Evolutionary conservation across 2,329 filamentous ascomycete genomes (phyloP), one percentile per base, ranked within the genome.

Genomic region (Paracoccidioides lutzii): DNA sequence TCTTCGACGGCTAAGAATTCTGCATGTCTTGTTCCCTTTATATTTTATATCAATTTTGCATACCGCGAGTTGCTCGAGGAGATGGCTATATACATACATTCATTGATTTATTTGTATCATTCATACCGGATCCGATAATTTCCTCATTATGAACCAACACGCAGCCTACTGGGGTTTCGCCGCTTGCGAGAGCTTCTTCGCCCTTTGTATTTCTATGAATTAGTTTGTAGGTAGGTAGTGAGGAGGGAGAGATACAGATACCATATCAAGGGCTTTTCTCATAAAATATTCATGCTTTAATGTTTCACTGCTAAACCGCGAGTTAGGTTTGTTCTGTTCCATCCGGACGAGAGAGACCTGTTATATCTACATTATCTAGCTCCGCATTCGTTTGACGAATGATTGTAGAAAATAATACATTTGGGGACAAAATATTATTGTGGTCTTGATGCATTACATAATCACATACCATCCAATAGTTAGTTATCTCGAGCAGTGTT

Each of bases 81-180:
- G 22, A 22, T 2, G 22, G 22, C 22, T 22, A 22, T 22, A 22
- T 22, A 22, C 15, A 67, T 69, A 80, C 78, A 68, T 82, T 82
- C 66, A 91, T 82, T 32, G 87, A 93, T 62, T 87, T 79, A 65
- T 96, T 98, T 54, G 93, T 98, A 60, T 94, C 93, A 65, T 98
- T 98, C 87, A 96, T 96, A 59, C 93, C 93, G 60, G 80, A 81
- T 44, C 88, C 90, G 61, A 98, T 90, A 60, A 96, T 79, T 62
- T 82, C 78, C 61, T 83, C 84, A 33, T 88, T 73, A 67, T 90
- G 81, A 28, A 97, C 90, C 54, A 98, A 83, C 37, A 98, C 90
- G 71, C 93, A 98, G 51, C 93, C 94, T 22, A 98, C 93, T 0
- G 93, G 93, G 1, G 94, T 97, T 74, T 98, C 93, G 63, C 95